Percentiles rank a stretch among this genome's conserved stretches.
Conservation (phyloP, 306 rosid species). For the Purshia tridentata region DNA sequence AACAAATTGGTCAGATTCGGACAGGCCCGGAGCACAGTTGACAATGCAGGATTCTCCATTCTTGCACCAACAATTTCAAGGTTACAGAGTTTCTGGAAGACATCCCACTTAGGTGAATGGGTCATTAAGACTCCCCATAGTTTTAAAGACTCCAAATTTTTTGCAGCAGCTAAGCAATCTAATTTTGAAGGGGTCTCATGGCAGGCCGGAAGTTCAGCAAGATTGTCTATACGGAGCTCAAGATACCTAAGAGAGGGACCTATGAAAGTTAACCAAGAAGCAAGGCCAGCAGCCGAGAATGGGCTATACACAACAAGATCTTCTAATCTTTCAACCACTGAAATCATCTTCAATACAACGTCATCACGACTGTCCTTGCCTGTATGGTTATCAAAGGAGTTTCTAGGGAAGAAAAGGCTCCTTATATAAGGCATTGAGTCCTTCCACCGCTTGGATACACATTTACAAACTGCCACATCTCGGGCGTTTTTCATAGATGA, state of each 20-base stretch:
- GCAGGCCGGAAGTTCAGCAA: conserved; percentile 39
- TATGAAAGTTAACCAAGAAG: conserved; percentile 63
- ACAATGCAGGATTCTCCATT: conserved; percentile 58
- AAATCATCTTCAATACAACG: conserved; percentile 67
- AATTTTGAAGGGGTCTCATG: conserved; percentile 65
- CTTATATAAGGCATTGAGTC: conserved; percentile 56
- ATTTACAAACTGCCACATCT: conserved; percentile 79
- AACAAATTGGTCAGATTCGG: conserved; percentile 65
- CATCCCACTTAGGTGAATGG: conserved; percentile 71
- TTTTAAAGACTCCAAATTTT: conserved; percentile 68
- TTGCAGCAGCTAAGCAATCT: conserved; percentile 60
- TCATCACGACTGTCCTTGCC: conserved; percentile 48
- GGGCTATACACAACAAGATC: conserved; percentile 81
- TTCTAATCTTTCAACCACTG: conserved; percentile 51
- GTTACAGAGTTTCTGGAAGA: conserved; percentile 57
- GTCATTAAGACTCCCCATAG: conserved; percentile 95
- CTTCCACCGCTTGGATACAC: conserved; percentile 87
- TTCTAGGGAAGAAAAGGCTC: conserved; percentile 80
- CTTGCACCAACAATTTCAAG: conserved; percentile 88
- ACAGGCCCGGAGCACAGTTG: conserved; percentile 52
- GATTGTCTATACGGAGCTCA: conserved; percentile 88
- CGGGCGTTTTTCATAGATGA: conserved; percentile 64
- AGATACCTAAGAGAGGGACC: conserved; percentile 63
- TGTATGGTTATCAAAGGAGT: conserved; percentile 55
- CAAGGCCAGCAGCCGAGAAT: conserved; percentile 73